Percentiles rank a stretch among this genome's conserved stretches.
These are phyloP conservation scores for Thelonectria olida DNA, from an alignment of 2,329 filamentous ascomycete genomes.

Conservation along the genomic window DNA sequence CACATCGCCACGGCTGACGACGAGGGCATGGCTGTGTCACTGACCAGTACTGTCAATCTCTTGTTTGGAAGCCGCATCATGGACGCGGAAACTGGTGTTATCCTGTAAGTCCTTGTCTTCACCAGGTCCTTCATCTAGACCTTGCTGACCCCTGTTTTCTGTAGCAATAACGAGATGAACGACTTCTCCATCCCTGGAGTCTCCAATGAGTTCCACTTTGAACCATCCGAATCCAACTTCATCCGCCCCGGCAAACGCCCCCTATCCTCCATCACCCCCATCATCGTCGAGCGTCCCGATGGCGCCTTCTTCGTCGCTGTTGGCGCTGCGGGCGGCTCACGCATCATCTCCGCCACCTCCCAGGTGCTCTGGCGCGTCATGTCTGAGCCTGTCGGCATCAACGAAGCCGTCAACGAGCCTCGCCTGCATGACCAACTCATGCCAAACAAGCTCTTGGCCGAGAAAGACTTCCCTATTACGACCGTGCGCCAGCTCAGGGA, in stretches of 20 bases:
- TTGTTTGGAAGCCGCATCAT: slow-evolving; percentile 84
- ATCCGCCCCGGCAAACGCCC: slow-evolving; percentile 84
- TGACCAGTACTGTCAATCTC: slow-evolving; percentile 89
- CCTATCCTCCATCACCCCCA: slow-evolving; percentile 81
- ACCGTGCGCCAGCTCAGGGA: slow-evolving; percentile 70
- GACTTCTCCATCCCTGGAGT: slow-evolving; percentile 87
- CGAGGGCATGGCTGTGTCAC: slow-evolving; percentile 78
- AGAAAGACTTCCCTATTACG: slow-evolving; percentile 72
- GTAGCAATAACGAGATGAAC: slow-evolving; percentile 72
- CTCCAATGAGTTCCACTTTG: slow-evolving; percentile 85
- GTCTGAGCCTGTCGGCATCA: slow-evolving; percentile 61
- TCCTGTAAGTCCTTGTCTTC: slow-evolving; percentile 64
- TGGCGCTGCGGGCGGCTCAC: slow-evolving; percentile 81
- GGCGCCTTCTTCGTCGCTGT: slow-evolving; percentile 73
- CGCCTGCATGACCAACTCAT: slow-evolving; percentile 85
- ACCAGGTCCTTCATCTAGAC: slow-evolving; percentile 44
- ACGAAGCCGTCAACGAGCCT: slow-evolving; percentile 70
- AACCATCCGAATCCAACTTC: slow-evolving; percentile 82
- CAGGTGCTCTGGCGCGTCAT: slow-evolving; percentile 79
- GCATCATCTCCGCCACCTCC: slow-evolving; percentile 83
- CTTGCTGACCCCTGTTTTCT: neutral
- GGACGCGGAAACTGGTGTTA: slow-evolving; percentile 83
- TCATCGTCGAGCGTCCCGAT: slow-evolving; percentile 74
- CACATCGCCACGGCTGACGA: slow-evolving; percentile 78
- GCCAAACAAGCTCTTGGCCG: slow-evolving; percentile 74